Conservation (phyloP, 345 rosid genomes). For the Moricandia arvensis region DNA sequence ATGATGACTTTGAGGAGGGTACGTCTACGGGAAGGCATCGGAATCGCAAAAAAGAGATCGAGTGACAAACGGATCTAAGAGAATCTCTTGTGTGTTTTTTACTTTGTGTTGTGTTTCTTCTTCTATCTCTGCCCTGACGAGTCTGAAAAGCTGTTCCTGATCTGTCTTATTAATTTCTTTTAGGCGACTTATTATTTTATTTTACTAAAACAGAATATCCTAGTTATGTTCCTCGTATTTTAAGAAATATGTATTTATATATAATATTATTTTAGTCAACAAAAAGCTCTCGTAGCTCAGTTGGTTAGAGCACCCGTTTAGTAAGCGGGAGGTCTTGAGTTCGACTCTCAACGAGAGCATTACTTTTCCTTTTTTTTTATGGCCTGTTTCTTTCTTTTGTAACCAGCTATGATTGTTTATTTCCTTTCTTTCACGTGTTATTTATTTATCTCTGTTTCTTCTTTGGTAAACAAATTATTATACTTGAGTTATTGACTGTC, state of each 20-base stretch:
- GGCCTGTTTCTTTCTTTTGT: background rate
- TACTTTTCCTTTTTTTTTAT: too few relatives aligned
- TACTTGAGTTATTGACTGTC: constrained; percentile 9
- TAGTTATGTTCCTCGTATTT: background rate
- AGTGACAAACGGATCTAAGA: constrained; percentile 1
- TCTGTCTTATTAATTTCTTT: constrained; percentile 21
- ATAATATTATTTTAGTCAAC: too few relatives aligned
- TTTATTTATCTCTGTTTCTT: background rate
- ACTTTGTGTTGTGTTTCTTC: background rate
- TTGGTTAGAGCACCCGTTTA: constrained; percentile 98
- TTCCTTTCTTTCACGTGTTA: background rate
- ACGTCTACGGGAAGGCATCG: constrained; percentile 90
- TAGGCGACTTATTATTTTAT: constrained; percentile 19
- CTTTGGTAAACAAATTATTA: background rate
- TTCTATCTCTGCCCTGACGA: background rate
- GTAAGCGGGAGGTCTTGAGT: constrained; percentile 99
- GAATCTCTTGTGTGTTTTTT: background rate
- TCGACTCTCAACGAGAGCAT: constrained; percentile 92
- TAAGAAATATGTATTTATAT: background rate
- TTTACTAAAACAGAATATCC: background rate
- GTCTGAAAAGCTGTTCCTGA: constrained; percentile 34
- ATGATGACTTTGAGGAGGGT: constrained; percentile 95
- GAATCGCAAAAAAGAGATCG: background rate
- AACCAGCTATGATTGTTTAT: background rate
- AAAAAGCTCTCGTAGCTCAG: constrained; percentile 89